Evolutionary conservation across 192 early-diverging fungal species (phyloP).

Genomic region (Martensiomyces pterosporus): DNA sequence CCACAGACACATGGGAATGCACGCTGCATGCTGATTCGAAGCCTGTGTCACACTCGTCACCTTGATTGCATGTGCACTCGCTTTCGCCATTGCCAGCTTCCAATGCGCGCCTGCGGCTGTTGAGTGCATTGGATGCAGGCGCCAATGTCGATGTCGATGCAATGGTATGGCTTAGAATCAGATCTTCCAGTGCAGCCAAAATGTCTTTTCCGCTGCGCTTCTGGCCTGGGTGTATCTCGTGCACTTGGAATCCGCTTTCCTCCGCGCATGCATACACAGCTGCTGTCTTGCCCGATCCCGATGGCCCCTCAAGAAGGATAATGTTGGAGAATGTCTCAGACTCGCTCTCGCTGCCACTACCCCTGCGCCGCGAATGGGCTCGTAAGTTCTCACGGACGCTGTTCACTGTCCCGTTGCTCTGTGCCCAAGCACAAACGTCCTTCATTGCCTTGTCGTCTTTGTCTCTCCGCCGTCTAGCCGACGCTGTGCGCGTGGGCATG

Average conservation of each 20-base stretch:
- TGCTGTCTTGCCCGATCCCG: constrained; percentile 70
- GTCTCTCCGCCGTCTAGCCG: background rate
- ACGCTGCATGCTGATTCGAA: too few relatives aligned
- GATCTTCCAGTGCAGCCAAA: constrained; percentile 58
- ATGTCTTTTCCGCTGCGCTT: constrained; percentile 72
- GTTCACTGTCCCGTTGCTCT: constrained; percentile 29
- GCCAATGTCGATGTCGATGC: constrained; percentile 1
- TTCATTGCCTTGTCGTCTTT: constrained; percentile 11
- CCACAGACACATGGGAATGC: too few relatives aligned
- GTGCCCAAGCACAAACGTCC: constrained; percentile 32
- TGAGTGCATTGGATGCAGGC: background rate
- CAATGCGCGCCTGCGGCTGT: too few relatives aligned
- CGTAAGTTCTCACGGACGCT: constrained; percentile 23
- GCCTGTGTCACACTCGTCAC: too few relatives aligned
- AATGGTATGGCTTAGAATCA: constrained; percentile 73
- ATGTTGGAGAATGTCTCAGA: constrained; percentile 50
- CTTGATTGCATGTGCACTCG: too few relatives aligned
- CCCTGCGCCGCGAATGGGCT: constrained; percentile 15
- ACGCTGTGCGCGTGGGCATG: constrained; percentile 16
- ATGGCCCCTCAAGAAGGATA: constrained; percentile 63
- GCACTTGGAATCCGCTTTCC: constrained; percentile 69
- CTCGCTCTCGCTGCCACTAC: constrained; percentile 37
- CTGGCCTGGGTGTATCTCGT: constrained; percentile 69
- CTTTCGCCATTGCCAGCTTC: too few relatives aligned
- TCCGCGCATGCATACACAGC: constrained; percentile 67